A percentile compares a stretch with the other conserved stretches of the same genome.
Conservation (phyloP, 2,329 filamentous ascomycete species). For the Acrocalymma vagum region DNA sequence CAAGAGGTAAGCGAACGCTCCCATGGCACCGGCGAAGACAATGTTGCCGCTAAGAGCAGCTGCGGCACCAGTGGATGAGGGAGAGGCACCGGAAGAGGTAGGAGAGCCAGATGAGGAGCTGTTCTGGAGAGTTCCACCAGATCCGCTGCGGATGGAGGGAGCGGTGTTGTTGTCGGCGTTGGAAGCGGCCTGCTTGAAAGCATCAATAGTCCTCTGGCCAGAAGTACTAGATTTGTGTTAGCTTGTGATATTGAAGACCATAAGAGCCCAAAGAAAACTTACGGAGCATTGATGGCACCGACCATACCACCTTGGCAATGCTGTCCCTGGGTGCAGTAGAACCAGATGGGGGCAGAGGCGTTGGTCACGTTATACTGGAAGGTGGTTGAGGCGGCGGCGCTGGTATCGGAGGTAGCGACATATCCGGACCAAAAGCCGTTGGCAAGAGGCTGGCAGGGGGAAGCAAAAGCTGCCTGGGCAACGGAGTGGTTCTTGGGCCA, state of each 20-base stretch:
- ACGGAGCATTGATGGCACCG: conserved; percentile 50
- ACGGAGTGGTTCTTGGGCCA: conserved; percentile 51
- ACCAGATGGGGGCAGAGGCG: conserved; percentile 47
- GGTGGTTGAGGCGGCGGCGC: conserved; percentile 30
- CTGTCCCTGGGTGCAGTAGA: conserved; percentile 50
- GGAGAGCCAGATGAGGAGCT: conserved; percentile 19
- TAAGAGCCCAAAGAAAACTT: conserved; percentile 17
- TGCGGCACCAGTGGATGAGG: conserved; percentile 33
- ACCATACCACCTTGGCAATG: conserved; percentile 52
- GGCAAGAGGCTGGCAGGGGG: conserved; percentile 42
- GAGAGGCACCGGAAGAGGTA: conserved; percentile 23
- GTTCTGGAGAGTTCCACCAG: conserved; percentile 34
- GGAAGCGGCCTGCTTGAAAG: conserved; percentile 33
- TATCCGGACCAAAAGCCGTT: conserved; percentile 50
- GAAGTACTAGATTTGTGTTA: conserved; percentile 25
- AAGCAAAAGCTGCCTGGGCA: conserved; percentile 44
- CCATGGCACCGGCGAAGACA: conserved; percentile 35
- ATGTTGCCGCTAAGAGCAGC: conserved; percentile 32
- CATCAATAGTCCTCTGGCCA: conserved; percentile 30
- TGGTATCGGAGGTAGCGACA: conserved; percentile 35
- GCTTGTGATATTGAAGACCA: neutral
- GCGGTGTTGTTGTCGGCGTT: conserved; percentile 28
- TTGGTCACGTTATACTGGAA: conserved; percentile 46
- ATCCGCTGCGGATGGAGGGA: conserved; percentile 32
- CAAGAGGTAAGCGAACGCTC: conserved; percentile 40